These are phyloP conservation scores for Typha latifolia DNA, from an alignment of 176 grass and related monocot species.

Conservation along the genomic window DNA sequence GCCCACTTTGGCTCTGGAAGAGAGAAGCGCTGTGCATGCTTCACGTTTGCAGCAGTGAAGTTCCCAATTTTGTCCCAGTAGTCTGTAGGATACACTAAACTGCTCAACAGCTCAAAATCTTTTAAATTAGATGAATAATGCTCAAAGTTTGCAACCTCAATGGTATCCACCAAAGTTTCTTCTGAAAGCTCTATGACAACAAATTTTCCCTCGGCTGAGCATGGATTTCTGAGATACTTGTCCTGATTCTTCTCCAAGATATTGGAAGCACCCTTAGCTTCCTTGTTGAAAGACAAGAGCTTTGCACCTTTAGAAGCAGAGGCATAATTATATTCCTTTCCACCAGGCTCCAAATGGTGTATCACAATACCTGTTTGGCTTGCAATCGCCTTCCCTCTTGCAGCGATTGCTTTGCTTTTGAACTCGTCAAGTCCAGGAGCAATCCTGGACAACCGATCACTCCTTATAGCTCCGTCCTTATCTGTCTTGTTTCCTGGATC, in stretches of 20 bases:
- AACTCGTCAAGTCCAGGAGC: slow-evolving; percentile 73
- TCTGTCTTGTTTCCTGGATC: slow-evolving; percentile 31
- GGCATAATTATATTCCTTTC: slow-evolving; percentile 91
- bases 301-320: slow-evolving; percentile 77
- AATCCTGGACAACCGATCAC: slow-evolving; percentile 43
- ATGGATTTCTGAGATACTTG: slow-evolving; percentile 94
- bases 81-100: slow-evolving; percentile 74
- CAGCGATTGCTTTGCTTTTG: slow-evolving; percentile 59
- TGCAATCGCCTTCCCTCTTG: slow-evolving; percentile 42
- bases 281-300: slow-evolving; percentile 79
- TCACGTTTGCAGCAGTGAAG: slow-evolving; percentile 65
- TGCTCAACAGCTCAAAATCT: slow-evolving; percentile 71
- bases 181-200: slow-evolving; percentile 91
- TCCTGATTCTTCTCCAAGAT: slow-evolving; percentile 97
- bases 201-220: slow-evolving; percentile 83
- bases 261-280: slow-evolving; percentile 88
- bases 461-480: slow-evolving; percentile 26
- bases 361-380: slow-evolving; percentile 49
- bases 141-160: slow-evolving; percentile 90
- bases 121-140: slow-evolving; percentile 89
- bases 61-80: slow-evolving; percentile 72
- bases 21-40: slow-evolving; percentile 60
- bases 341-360: slow-evolving; percentile 75
- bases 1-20: slow-evolving; percentile 78
- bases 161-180: slow-evolving; percentile 85